Conservation (phyloP, 2,329 filamentous ascomycete species). For the Penicillium sp. region DNA sequence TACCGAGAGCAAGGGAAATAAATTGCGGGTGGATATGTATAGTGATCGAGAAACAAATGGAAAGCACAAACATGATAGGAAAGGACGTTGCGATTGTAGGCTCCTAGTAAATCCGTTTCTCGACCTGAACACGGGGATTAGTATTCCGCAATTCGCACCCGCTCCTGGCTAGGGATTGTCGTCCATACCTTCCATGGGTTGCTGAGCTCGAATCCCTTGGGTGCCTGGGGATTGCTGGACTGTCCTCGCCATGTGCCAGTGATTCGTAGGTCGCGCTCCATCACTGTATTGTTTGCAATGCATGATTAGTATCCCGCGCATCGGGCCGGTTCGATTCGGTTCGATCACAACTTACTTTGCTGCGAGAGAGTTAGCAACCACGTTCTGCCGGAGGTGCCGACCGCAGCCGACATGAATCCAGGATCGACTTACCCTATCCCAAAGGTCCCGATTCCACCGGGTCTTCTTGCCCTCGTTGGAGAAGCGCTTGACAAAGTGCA, state of each 20-base stretch:
- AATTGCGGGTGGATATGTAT: conserved; percentile 27
- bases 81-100: conserved; percentile 23
- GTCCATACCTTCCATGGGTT: conserved; percentile 62
- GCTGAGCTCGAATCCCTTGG: conserved; percentile 63
- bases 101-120: conserved; percentile 41
- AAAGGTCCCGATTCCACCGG: conserved; percentile 59
- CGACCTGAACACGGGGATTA: conserved; percentile 34
- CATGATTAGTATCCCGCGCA: conserved; percentile 23
- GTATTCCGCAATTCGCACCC: background rate
- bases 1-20: conserved; percentile 8
- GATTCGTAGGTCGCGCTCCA: conserved; percentile 63
- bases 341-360: conserved; percentile 52
- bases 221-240: conserved; percentile 57
- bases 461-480: conserved; percentile 62
- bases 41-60: conserved; percentile 19
- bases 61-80: conserved; percentile 23
- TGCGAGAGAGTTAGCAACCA: conserved; percentile 44
- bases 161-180: background rate
- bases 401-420: conserved; percentile 12
- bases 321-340: conserved; percentile 13
- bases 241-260: conserved; percentile 62
- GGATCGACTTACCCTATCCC: conserved; percentile 58
- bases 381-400: conserved; percentile 13
- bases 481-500: conserved; percentile 57
- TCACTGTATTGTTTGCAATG: conserved; percentile 51